These are phyloP conservation scores for Closterium sp. DNA, from an alignment of 139 green algal species.

Conservation along the genomic window DNA sequence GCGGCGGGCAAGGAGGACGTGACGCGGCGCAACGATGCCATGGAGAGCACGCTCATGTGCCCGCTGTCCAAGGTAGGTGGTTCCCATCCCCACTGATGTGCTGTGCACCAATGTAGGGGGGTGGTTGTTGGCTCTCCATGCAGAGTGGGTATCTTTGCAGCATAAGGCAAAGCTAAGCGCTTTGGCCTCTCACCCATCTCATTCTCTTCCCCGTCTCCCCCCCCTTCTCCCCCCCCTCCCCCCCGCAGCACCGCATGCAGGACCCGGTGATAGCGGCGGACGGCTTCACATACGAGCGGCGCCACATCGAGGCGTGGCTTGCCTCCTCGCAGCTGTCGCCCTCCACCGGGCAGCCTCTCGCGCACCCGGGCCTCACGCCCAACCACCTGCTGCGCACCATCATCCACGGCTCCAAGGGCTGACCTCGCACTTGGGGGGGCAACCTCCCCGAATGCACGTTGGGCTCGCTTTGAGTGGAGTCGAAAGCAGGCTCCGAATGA, in stretches of 20 bases:
- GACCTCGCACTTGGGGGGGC: background rate
- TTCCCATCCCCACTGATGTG: too few relatives aligned
- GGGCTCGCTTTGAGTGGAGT: too few relatives aligned
- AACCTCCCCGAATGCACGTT: too few relatives aligned
- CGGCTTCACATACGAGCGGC: slow-evolving; percentile 57
- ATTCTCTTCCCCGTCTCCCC: background rate
- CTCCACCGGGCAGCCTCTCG: background rate
- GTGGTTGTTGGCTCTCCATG: too few relatives aligned
- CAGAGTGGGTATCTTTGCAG: too few relatives aligned
- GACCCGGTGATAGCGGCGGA: slow-evolving; percentile 60
- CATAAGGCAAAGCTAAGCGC: too few relatives aligned
- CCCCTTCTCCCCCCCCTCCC: too few relatives aligned
- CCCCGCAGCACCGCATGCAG: slow-evolving; percentile 45
- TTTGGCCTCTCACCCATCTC: background rate
- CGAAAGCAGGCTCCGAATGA: too few relatives aligned
- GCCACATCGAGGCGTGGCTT: slow-evolving; percentile 56
- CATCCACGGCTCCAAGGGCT: background rate
- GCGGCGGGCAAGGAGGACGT: background rate
- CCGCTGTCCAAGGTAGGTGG: slow-evolving; percentile 3
- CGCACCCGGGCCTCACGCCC: background rate
- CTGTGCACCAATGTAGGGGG: too few relatives aligned
- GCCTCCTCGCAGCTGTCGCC: background rate
- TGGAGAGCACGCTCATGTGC: background rate
- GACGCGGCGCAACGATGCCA: background rate
- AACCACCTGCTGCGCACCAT: background rate